Evolutionary conservation across 139 green algal genomes (phyloP), one percentile per base, ranked within the genome.

Genomic region (Haematococcus lacustris): DNA sequence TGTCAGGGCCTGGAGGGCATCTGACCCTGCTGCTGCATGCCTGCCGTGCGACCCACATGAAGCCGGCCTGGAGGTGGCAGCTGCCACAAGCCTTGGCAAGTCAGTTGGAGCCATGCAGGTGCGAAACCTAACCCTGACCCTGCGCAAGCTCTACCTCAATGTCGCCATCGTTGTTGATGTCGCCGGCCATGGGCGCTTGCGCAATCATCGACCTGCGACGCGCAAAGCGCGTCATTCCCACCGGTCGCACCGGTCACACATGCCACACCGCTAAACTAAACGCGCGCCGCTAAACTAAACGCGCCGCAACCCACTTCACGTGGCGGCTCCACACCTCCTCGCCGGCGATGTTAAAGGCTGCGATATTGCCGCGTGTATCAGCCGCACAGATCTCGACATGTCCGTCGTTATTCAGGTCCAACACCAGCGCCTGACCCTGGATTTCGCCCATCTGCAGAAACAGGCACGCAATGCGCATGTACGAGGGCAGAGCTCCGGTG

Each of bases 241-340:
- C n/a, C n/a, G n/a, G n/a, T n/a, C n/a, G n/a, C n/a, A n/a, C n/a
- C n/a, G n/a, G n/a, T n/a, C n/a, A n/a, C n/a, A n/a, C n/a, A n/a
- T n/a, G n/a, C n/a, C n/a, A n/a, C n/a, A n/a, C n/a, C n/a, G n/a
- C n/a, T n/a, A n/a, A n/a, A n/a, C n/a, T n/a, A n/a, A n/a, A n/a
- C n/a, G n/a, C n/a, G n/a, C n/a, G n/a, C n/a, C n/a, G n/a, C n/a
- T n/a, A n/a, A n/a, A n/a, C n/a, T n/a, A n/a, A n/a, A n/a, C n/a
- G n/a, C n/a, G n/a, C n/a, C n/a, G n/a, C n/a, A n/a, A 33, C 40
- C 59, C 70, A 86, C n/a, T 70, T 74, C 32, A 98, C 60, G 83
- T 98, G 90, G 1, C 84, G 80, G 80, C 97, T 92, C 95, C 95
- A 99, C 60, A 98, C 38, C 84, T 97, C 90, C 61, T 88, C 85